Percentiles rank a stretch among this genome's conserved stretches.
Evolutionary conservation across 805 yeast species (phyloP).

Genomic region (Wickerhamomyces bovis): DNA sequence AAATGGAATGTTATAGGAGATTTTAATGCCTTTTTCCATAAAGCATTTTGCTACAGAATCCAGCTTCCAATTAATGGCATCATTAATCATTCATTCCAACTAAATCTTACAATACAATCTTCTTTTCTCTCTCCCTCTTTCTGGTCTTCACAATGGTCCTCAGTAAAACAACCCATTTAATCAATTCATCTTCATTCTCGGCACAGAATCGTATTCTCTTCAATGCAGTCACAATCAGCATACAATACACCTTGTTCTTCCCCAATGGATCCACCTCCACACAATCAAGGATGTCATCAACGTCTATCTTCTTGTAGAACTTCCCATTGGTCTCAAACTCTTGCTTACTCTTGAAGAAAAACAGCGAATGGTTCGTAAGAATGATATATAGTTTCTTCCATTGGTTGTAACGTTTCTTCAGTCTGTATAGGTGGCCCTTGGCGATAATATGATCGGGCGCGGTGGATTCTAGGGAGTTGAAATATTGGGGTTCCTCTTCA

Average conservation of each 20-base stretch:
- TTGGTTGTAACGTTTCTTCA: constrained; percentile 38
- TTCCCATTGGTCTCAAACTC: constrained; percentile 12
- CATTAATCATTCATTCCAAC: too few species aligned
- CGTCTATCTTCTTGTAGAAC: constrained; percentile 27
- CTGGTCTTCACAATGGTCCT: constrained; percentile 28
- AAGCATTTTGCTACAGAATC: too few species aligned
- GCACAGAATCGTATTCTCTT: constrained; percentile 42
- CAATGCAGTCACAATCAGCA: constrained; percentile 40
- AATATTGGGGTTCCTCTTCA: constrained; percentile 10
- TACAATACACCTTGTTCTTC: constrained; percentile 37
- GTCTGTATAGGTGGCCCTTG: constrained; percentile 35
- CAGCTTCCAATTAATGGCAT: too few species aligned
- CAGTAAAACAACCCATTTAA: constrained; percentile 42
- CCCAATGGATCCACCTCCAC: constrained; percentile 45
- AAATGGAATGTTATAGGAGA: too few species aligned
- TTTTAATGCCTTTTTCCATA: too few species aligned
- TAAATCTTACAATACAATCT: not conserved
- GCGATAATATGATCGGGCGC: constrained; percentile 32
- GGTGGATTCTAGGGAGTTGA: constrained; percentile 18
- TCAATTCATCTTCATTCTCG: constrained; percentile 38
- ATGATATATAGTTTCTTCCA: constrained; percentile 41
- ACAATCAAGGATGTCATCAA: constrained; percentile 37
- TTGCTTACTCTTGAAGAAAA: constrained; percentile 32
- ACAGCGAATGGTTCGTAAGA: constrained; percentile 34
- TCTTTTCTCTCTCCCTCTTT: constrained; percentile 9